Evolutionary conservation across 164 flowering plant species (phyloP), one percentile per base, ranked within the genome.

Genomic region (Kalanchoe fedtschenkoi): DNA sequence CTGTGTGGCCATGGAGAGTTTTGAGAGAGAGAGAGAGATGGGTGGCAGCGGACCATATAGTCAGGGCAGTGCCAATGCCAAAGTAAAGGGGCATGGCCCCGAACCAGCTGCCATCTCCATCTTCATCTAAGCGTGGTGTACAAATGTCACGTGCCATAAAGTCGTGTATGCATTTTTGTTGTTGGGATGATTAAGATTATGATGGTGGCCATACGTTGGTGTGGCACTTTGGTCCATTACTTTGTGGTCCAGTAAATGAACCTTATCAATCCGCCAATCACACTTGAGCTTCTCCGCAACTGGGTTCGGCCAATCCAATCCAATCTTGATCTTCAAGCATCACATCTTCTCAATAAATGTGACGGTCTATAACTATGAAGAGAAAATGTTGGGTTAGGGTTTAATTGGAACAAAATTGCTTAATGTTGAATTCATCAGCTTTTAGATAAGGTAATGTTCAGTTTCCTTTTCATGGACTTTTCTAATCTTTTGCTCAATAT

Each of bases 221-320:
- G 16, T 51, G 56, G 32, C 56, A 51, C 32, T 26, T 51, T 51
- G 21, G 7, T 26, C 16, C 56, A 51, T 51, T 51, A 51, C 26
- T 51, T 24, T 51, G 56, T 51, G 56, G 56, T 51, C 56, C 56
- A 16, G n/a, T n/a, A n/a, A n/a, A n/a, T n/a, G n/a, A n/a, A n/a
- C n/a, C n/a, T n/a, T n/a, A n/a, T n/a, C n/a, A n/a, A n/a, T 42
- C 47, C 16, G 47, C 47, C 47, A 42, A 42, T 15, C n/a, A 42
- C n/a, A 42, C 21, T 6, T 44, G 24, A n/a, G n/a, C 24, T 44
- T 19, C 24, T 0, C 7, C 26, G 5, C n/a, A 19, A 44, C 19
- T 44, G 19, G 10, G 9, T 15, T n/a, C 22, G 24, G n/a, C 51
- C 24, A 44, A 7, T 44, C 26, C 51, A 44, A 26, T 17, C n/a